Conservation (phyloP, 2,329 filamentous ascomycete species). For the Penicillium griseofulvum region DNA sequence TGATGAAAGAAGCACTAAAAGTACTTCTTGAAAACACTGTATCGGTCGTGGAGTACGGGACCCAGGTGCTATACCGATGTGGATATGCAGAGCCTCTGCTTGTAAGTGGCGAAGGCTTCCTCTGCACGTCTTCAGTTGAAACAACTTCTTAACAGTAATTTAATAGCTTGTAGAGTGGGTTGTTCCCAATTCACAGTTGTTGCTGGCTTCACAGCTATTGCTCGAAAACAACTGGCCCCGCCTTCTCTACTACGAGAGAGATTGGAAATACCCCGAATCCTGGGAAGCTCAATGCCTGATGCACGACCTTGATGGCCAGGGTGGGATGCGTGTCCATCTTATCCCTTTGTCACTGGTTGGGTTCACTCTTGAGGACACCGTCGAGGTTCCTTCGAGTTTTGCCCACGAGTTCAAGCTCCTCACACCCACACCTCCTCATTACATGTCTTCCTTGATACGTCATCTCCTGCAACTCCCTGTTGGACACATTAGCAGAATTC, state of each 20-base stretch:
- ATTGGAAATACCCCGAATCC: not conserved
- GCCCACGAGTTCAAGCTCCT: not conserved
- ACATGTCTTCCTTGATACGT: not conserved
- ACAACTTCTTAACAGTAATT: not conserved
- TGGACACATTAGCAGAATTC: fast-evolving
- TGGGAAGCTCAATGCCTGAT: not conserved
- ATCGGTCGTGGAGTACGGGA: not conserved
- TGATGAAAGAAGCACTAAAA: not conserved
- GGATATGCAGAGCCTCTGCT: not conserved
- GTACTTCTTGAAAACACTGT: not conserved
- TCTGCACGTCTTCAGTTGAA: no score
- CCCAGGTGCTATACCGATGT: not conserved
- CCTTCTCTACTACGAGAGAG: not conserved
- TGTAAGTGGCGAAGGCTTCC: not conserved
- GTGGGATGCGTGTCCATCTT: not conserved
- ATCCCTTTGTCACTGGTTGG: not conserved
- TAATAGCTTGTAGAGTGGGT: not conserved
- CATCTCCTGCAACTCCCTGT: not conserved
- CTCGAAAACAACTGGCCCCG: not conserved
- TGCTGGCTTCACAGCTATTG: not conserved
- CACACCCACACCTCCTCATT: not conserved
- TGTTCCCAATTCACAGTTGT: not conserved
- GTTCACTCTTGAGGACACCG: not conserved
- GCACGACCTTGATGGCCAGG: not conserved
- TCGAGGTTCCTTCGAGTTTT: not conserved